These are phyloP conservation scores for Nidularia pulvinata DNA, from an alignment of 768 basidiomycete genomes.

Conservation along the genomic window DNA sequence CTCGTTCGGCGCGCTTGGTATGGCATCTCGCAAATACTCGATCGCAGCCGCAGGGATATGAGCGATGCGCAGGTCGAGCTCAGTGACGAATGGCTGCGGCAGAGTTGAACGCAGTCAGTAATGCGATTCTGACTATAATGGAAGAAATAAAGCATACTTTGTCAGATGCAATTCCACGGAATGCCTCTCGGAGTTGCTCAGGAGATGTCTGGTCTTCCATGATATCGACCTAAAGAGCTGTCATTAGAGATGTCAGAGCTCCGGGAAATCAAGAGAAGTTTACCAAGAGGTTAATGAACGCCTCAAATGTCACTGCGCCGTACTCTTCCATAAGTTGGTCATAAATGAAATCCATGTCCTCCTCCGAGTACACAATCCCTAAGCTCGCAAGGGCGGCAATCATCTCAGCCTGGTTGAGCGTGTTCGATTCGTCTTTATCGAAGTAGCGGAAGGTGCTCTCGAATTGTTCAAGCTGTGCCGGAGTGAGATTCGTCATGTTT, in stretches of 20 bases:
- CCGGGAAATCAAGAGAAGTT: slow-evolving; percentile 8
- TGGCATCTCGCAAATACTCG: slow-evolving; percentile 79
- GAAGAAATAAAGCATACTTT: slow-evolving; percentile 54
- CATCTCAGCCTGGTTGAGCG: slow-evolving; percentile 82
- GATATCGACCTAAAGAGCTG: slow-evolving; percentile 74
- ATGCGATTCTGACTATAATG: too few relatives aligned
- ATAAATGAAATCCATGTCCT: slow-evolving; percentile 85
- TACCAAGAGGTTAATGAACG: slow-evolving; percentile 93
- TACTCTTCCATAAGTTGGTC: slow-evolving; percentile 78
- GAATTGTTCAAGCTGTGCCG: slow-evolving; percentile 95
- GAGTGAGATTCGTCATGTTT: slow-evolving; percentile 92
- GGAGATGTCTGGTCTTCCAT: slow-evolving; percentile 94
- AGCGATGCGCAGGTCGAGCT: slow-evolving; percentile 87
- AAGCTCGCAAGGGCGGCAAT: slow-evolving; percentile 93
- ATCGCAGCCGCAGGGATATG: slow-evolving; percentile 75
- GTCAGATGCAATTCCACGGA: slow-evolving; percentile 87
- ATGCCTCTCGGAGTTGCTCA: slow-evolving; percentile 90
- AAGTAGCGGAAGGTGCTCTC: slow-evolving; percentile 98
- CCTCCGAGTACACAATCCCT: slow-evolving; percentile 92
- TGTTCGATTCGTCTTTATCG: slow-evolving; percentile 91
- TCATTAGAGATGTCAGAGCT: slow-evolving; percentile 1
- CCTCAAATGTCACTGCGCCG: slow-evolving; percentile 90
- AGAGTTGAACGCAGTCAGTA: slow-evolving; percentile 8
- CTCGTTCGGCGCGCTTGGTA: slow-evolving; percentile 61
- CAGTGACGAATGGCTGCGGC: slow-evolving; percentile 85